Evolutionary conservation across 371 early-diverging fungal genomes (phyloP), one percentile per base, ranked within the genome.

Genomic region (Coemansia linderi): DNA sequence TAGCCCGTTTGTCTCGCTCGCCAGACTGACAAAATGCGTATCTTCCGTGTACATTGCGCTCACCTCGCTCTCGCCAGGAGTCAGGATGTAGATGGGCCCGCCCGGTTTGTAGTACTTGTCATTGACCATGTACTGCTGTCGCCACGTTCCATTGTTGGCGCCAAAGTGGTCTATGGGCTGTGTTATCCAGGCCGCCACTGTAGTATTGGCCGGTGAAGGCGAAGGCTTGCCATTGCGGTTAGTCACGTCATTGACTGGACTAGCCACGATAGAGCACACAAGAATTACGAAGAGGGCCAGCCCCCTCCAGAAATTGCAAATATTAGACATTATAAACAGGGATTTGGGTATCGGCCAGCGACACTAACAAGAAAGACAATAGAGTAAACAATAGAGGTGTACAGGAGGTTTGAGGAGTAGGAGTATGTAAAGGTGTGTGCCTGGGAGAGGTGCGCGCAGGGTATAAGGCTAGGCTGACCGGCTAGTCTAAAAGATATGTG

Each of bases 111-210:
- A 89, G 79, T 76, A 84, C 37, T 83, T 79, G 19, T 84, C 79
- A 58, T 85, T 86, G 10, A 85, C 83, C 82, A 83, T 85, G 56
- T 83, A 87, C 61, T 85, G 80, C 74, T 90, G 90, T 59, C 81
- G 72, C 78, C 88, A 90, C 1, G 82, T 84, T 17, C 63, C 63
- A 27, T 75, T 65, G 48, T 80, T 79, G 7, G 63, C 37, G 17
- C 73, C 81, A 31, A 82, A 84, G 56, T 90, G 90, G 63, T 90
- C 86, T 17, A 89, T 73, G 5, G 72, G 83, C 65, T 89, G 89
- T 24, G 82, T 72, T 69, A 86, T 87, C 69, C 65, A 73, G 36
- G 50, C 22, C 27, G 27, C 24, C 27, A 24, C 24, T 12, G 50
- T 50, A 27, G 27, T 13, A 50, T 50, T 27, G 13, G 50, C 50